Evolutionary conservation across 805 yeast species (phyloP), one percentile per base, ranked within the genome.

Genomic region (Lipomyces chichibuensis): DNA sequence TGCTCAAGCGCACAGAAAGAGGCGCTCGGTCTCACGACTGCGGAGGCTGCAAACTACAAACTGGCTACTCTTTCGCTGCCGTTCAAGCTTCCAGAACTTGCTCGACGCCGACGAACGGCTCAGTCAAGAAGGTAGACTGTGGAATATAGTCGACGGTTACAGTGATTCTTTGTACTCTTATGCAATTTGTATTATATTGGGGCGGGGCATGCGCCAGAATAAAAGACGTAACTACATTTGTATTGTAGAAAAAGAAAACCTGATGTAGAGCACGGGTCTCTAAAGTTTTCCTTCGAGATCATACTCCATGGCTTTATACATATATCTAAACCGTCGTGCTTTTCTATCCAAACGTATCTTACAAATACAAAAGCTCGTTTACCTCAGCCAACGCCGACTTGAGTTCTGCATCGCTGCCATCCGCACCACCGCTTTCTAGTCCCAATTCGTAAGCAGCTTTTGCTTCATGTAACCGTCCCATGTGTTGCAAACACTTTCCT

Each of bases 21-120:
- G 59, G 79, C 76, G 5, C 75, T 80, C 20, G 80, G 79, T 0
- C 69, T 80, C 37, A 57, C 75, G n/a, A 55, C 68, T 51, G 63
- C 73, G 8, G 76, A 76, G 52, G 77, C 79, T 14, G 77, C 85
- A 9, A 83, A 86, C 51, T 88, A 89, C 79, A 91, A 92, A 78
- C 82, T 94, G 72, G 98, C 98, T 2, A 79, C 85, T 20, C 84
- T 95, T 78, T 88, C 85, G 77, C 97, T 92, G 39, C 99, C 99
- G 52, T 90, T 95, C 80, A 88, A 87, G 76, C 81, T 91, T 61
- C 99, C 99, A 7, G 71, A 69, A 20, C 49, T 63, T 8, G 63
- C 60, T 13, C 51, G 66, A 51, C 54, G 71, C 25, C 55, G 64
- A 11, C 43, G 70, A 14, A 67, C 65, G 14, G 66, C 53, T 17